Evolutionary conservation across 192 early-diverging fungal species (phyloP), one percentile per base, ranked within the genome.

Genomic region (Backusella circina): DNA sequence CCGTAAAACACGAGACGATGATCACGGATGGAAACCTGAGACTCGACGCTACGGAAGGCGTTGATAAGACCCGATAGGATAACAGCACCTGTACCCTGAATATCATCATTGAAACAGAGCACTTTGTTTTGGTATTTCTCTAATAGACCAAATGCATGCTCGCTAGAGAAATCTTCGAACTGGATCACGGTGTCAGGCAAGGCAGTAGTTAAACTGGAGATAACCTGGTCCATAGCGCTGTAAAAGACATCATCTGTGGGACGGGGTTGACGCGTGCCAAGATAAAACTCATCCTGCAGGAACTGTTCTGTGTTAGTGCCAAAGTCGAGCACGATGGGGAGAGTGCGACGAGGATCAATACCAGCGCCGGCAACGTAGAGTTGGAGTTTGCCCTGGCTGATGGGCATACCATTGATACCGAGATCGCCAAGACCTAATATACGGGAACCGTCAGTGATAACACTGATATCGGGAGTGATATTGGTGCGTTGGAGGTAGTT

Each of bases 111-210:
- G 83, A 99, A 99, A 82, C 90, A 93, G 67, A 94, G 88, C 39
- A 89, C 91, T 23, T 86, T 83, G 76, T 91, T 65, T 71, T 93
- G 88, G 83, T 96, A 96, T 70, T 91, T 87, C 21, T 91, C 88
- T 61, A 98, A 83, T 35, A 96, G 84, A 18, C 88, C 92, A 80
- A 97, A 97, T 10, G 97, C 84, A 66, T 98, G 95, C 75, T 95
- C 95, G 10, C 94, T 92, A 28, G 93, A 94, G 75, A 96, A 99
- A 79, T 99, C 97, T 83, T 99, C 97, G 67, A 97, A 98, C 84
- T 99, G 97, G 66, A 99, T 91, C 26, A 99, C 86, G 75, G 95
- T 79, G 47, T 89, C 82, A 9, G 95, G 95, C 86, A 93, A 96
- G 28, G 90, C 87, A 6, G 73, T 75, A 32, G 84, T 86, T 31